Evolutionary conservation across 192 early-diverging fungal genomes (phyloP), one percentile per base, ranked within the genome.

Genomic region (Coemansia sp.): DNA sequence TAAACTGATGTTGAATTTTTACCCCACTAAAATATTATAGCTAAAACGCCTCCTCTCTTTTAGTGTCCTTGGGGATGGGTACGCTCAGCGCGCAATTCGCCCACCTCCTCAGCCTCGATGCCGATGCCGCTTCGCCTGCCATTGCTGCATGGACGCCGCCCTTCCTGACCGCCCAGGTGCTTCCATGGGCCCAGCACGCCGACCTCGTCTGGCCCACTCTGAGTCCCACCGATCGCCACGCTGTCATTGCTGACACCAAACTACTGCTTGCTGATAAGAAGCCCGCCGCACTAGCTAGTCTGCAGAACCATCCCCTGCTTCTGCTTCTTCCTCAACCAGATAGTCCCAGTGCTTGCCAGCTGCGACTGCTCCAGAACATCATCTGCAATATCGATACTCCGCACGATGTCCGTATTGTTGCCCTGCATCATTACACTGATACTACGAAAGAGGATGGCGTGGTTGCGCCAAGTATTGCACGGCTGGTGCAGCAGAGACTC

Each of bases 21-120:
- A 34, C 33, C 9, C 33, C 33, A 34, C 33, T 34, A 6, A 3
- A 34, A 3, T 34, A 9, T 9, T 34, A 34, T 34, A 11, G 34
- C 34, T 36, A n/a, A n/a, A n/a, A n/a, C n/a, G 33, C 33, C 13
- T 36, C 34, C 1, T 36, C 4, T 2, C 34, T 11, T 5, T 11
- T 6, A 11, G 8, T 5, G 13, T 36, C 34, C 4, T 36, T 40
- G 14, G 2, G 17, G 17, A 64, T 72, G 63, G 63, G 58, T 30
- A 67, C 65, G 34, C 53, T 77, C 4, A 63, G 68, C 29, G 59
- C 65, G 3, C 74, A 77, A 33, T 33, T 77, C 14, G 74, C 74
- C 0, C 64, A 77, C 34, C 22, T 48, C 45, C 42, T 64, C 17
- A 42, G 53, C n/a, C 42, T 71, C 22, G 61, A 59, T 9, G 44